Evolutionary conservation across 139 green algal genomes (phyloP), one percentile per base, ranked within the genome.

Genomic region (Choricystis sp.): DNA sequence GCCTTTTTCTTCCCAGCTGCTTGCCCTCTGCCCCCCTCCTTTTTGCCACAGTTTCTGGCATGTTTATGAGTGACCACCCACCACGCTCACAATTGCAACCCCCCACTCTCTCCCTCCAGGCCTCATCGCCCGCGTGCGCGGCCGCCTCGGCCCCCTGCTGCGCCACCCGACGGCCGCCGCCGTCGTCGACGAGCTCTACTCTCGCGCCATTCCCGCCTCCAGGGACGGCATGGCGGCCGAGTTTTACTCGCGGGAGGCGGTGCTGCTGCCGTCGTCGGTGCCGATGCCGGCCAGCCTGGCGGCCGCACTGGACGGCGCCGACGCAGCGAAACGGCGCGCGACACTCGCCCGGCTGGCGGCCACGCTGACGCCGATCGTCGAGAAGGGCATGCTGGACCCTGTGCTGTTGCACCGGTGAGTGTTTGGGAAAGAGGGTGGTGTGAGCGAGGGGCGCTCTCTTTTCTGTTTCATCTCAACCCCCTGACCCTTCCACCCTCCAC

Each of bases 341-440:
- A 73, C 92, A 24, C 62, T 94, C 22, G 68, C 79, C 69, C 66
- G 65, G 60, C 64, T 83, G 64, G 29, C 68, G 22, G 62, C 68
- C 21, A 70, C 83, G 64, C 66, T 94, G 29, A 66, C 69, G 1
- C 81, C 80, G 9, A 79, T 94, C 29, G 81, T 94, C 68, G 89
- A 96, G 77, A 95, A 96, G 77, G 87, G 76, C 5, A 71, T 95
- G 57, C 66, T 96, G 55, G 81, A 94, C 74, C 76, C 78, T 9
- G 72, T 78, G 22, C 75, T 94, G 28, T 70, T 78, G 19, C 89
- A 96, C 74, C 73, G 81, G 81, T 89, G 59, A 4, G 66, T n/a
- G n/a, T n/a, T n/a, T n/a, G n/a, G n/a, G n/a, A n/a, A n/a, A n/a
- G n/a, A n/a, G n/a, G n/a, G n/a, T n/a, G n/a, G n/a, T n/a, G n/a